A percentile compares a stretch with the other conserved stretches of the same genome.
These are phyloP conservation scores for Lupinus albus DNA, from an alignment of 306 rosid species.

Conservation along the genomic window DNA sequence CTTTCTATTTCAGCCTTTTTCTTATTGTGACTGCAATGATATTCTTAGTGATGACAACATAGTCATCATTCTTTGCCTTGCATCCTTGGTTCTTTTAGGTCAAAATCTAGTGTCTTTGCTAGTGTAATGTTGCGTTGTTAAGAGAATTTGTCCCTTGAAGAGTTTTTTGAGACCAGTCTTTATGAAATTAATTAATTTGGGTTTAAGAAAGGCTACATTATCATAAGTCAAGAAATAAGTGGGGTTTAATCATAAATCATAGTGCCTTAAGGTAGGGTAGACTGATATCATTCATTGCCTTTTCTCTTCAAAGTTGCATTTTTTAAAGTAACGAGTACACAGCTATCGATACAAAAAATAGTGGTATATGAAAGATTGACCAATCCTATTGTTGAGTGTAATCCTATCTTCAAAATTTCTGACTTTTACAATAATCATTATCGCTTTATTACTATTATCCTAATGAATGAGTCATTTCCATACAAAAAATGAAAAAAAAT, in stretches of 20 bases:
- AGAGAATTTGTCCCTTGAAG: constrained; percentile 34
- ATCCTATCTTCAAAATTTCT: constrained; percentile 44
- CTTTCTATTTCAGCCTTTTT: constrained; percentile 31
- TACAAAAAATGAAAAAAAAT: neutral
- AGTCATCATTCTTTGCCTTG: constrained; percentile 29
- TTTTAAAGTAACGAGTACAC: neutral
- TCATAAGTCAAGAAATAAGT: constrained; percentile 7
- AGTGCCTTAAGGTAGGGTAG: neutral
- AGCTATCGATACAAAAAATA: constrained; percentile 5
- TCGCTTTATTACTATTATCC: constrained; percentile 34
- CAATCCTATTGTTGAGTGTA: constrained; percentile 21
- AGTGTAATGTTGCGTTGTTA: constrained; percentile 43
- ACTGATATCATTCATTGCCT: neutral
- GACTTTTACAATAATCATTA: constrained; percentile 47
- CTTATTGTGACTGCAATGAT: constrained; percentile 38
- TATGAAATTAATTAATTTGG: constrained; percentile 26
- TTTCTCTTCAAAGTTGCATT: constrained; percentile 1
- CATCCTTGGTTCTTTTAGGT: neutral
- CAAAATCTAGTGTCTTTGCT: constrained; percentile 31
- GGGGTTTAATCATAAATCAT: neutral
- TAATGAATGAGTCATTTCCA: constrained; percentile 35
- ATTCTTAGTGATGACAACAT: constrained; percentile 46
- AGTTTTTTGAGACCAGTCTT: constrained; percentile 42
- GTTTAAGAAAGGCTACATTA: neutral
- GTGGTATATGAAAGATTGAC: constrained; percentile 22